Base-by-base conservation (phyloP, 805 yeast genomes). In the Teunomyces barrocoloradensis region DNA sequence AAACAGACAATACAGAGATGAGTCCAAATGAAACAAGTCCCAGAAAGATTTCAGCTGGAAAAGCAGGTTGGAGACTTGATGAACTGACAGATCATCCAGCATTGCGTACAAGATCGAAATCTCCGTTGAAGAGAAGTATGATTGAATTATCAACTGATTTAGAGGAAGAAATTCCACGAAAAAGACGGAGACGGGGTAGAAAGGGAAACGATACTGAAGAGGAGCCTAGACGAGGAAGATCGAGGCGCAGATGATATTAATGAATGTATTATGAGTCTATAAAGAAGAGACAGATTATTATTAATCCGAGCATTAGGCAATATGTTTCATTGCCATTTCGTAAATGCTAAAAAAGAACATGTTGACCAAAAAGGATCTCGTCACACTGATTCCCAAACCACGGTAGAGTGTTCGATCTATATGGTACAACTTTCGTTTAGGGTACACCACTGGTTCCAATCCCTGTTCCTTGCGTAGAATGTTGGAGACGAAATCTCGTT, bases 281-380 rank as follows among this genome's bases (percentile, higher is more conserved):
- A 37, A 37, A 13, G 12, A 18, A 12, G 6, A n/a, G 17, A 10
- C 13, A n/a, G 25, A 21, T 5, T 21, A 21, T 6, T 25, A 9
- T 25, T 25, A 7, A 25, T 25, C 11, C 27, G 27, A 25, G 10
- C 27, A 21, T 21, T 21, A 46, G 3, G 43, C 42, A 42, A 83
- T 61, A 52, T 79, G 73, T 42, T 71, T 71, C 89, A 87, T 82
- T 45, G 84, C 64, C 52, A 74, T 77, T 63, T 88, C 96, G 65
- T 79, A 89, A 12, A 79, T 66, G 30, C 89, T 77, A 64, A 89
- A 89, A 61, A 89, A 87, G 6, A 84, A 82, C 78, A 85, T 78
- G 50, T 89, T 89, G 11, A 84, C 85, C 46, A 85, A 57, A 44
- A 89, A 79, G 0, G 94, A 83, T 50, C 96, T 74, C 7, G 83